Evolutionary conservation across 768 basidiomycete genomes (phyloP).

Genomic region (Pisolithus sp.): DNA sequence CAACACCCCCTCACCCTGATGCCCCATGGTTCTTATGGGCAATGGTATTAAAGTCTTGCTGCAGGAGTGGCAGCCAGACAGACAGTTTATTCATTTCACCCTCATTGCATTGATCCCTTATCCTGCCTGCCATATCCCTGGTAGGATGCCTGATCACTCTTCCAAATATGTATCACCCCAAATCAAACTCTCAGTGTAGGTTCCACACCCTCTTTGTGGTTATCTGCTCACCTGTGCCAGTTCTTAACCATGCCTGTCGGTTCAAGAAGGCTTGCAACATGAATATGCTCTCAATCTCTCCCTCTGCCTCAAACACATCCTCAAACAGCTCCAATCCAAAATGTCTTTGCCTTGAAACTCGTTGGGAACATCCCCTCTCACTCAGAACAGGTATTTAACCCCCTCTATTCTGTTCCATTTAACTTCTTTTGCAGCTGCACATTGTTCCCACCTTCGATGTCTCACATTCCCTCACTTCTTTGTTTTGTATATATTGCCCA

Average conservation of each 20-base stretch:
- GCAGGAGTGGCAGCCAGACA: slow-evolving; percentile 43
- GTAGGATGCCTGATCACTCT: slow-evolving; percentile 11
- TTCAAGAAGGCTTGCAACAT: slow-evolving; percentile 97
- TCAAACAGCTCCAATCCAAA: slow-evolving; percentile 25
- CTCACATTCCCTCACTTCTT: too few species aligned
- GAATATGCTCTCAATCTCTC: slow-evolving; percentile 65
- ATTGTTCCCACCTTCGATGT: not conserved
- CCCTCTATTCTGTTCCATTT: not conserved
- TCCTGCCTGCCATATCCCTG: slow-evolving; percentile 42
- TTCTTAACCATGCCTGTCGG: slow-evolving; percentile 48
- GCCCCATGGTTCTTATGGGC: slow-evolving; percentile 51
- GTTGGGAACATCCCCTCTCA: too few species aligned
- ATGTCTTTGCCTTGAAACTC: not conserved
- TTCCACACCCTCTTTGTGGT: slow-evolving; percentile 29
- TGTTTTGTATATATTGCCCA: too few species aligned
- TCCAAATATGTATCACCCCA: slow-evolving; percentile 30
- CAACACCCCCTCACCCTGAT: not conserved
- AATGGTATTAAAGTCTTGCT: slow-evolving; percentile 59
- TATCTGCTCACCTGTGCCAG: slow-evolving; percentile 29
- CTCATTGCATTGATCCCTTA: slow-evolving; percentile 36
- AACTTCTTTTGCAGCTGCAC: not conserved
- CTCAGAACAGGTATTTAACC: not conserved
- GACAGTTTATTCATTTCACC: slow-evolving; percentile 35
- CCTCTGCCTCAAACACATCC: slow-evolving; percentile 28
- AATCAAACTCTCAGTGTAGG: slow-evolving; percentile 43